Evolutionary conservation across 2,329 filamentous ascomycete genomes (phyloP), one percentile per base, ranked within the genome.

Genomic region (Thermomyces lanuginosus): DNA sequence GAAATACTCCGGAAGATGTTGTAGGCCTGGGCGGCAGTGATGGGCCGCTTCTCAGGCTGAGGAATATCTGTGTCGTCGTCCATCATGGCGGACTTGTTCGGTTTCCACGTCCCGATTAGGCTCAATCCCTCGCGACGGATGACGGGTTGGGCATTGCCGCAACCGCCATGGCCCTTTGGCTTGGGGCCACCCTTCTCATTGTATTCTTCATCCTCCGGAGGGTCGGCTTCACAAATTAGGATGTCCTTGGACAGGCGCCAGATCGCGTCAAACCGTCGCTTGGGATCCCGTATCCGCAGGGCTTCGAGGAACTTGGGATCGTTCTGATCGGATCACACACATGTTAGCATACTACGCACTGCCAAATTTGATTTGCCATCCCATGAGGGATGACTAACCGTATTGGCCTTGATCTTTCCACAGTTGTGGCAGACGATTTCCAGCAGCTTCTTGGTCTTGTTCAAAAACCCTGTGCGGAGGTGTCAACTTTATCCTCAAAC

Each of bases 341-440:
- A 45, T 43, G 55, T 65, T 48, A 66, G 59, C 49, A 55, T 49
- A 46, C 50, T 52, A 54, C 48, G 46, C 51, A 53, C 44, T 41
- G 56, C 54, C 46, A 63, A 58, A 60, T 11, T 54, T 55, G 48
- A 54, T 59, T 57, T 58, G 66, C 58, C 60, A 63, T 64, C 55
- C 60, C 57, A 51, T 48, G 53, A 62, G 64, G 64, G 63, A 64
- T 66, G 64, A 91, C 86, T 82, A 76, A 95, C 86, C 76, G 82
- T 80, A 70, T 95, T 84, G 60, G 83, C 77, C 66, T 92, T 72
- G 51, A 95, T 81, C 66, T 89, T 92, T 61, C 84, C 86, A 67
- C 91, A 98, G 58, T 91, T 93, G 63, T 92, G 84, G 69, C 91
- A 98, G 56, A 98, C 84, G 43, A 84, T 89, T 68, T 98, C 91